These are phyloP conservation scores for Anthracocystis setariae DNA, from an alignment of 1,284 basidiomycete species.

Conservation along the genomic window DNA sequence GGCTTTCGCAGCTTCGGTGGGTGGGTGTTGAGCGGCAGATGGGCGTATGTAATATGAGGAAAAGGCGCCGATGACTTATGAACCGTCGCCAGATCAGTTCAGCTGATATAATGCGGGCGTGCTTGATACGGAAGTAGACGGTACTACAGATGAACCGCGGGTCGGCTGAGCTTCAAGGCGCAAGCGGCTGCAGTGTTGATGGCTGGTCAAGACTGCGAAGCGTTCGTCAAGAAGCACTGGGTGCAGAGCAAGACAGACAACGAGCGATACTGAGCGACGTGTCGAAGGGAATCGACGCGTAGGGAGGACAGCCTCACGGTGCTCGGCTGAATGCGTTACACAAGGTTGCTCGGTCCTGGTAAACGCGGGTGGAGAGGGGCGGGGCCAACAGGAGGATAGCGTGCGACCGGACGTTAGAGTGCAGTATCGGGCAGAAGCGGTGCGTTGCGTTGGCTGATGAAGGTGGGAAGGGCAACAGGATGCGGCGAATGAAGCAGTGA, in stretches of 20 bases:
- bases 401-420: not conserved
- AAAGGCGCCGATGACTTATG: conserved; percentile 6
- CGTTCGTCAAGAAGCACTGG: no score
- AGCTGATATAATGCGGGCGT: conserved; percentile 21
- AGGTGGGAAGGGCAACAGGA: conserved; percentile 5
- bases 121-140: no score
- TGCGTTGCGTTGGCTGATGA: conserved; percentile 8
- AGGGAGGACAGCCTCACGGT: no score
- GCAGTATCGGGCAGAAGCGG: conserved; percentile 3
- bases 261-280: no score
- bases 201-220: no score
- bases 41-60: conserved; percentile 23
- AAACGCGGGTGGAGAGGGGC: not conserved
- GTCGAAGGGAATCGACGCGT: no score
- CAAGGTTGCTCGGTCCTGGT: not conserved
- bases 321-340: conserved; percentile 7
- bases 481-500: not conserved
- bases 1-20: conserved; percentile 25
- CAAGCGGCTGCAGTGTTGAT: no score
- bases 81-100: conserved; percentile 1
- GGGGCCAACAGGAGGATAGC: conserved; percentile 8
- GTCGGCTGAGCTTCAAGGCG: no score
- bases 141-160: no score
- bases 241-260: no score
- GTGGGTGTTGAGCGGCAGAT: conserved; percentile 43